Conservation (phyloP, 768 basidiomycete genomes). For the Panellus pusillus region DNA sequence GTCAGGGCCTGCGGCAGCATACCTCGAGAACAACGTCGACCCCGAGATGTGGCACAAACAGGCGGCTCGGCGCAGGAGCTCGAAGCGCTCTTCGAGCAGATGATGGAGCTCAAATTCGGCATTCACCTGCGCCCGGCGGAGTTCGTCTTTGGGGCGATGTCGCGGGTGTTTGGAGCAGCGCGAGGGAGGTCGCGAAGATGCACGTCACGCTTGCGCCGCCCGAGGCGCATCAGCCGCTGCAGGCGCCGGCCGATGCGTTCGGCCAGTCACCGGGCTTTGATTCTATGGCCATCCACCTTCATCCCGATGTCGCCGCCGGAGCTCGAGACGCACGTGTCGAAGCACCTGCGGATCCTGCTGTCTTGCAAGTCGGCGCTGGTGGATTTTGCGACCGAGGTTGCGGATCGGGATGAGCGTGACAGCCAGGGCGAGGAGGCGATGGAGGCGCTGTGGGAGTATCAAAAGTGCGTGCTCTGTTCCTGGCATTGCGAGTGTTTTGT, state of each 20-base stretch:
- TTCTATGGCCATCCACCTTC: constrained; percentile 45
- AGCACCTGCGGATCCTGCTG: constrained; percentile 45
- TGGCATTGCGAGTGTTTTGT: neutral
- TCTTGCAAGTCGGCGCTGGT: constrained; percentile 42
- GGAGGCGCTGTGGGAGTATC: constrained; percentile 41
- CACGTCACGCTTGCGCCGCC: constrained; percentile 61
- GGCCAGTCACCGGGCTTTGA: constrained; percentile 47
- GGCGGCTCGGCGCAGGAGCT: constrained; percentile 43
- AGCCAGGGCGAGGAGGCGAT: constrained; percentile 27
- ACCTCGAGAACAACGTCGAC: neutral
- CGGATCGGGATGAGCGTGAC: constrained; percentile 20
- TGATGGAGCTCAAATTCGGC: constrained; percentile 53
- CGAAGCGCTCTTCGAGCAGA: constrained; percentile 58
- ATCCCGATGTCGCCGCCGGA: constrained; percentile 41
- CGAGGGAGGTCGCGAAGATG: constrained; percentile 44
- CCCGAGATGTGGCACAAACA: constrained; percentile 41
- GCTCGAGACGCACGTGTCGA: constrained; percentile 50
- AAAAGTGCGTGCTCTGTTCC: constrained; percentile 28
- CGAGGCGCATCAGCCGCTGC: constrained; percentile 8
- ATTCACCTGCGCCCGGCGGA: constrained; percentile 54
- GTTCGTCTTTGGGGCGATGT: constrained; percentile 46
- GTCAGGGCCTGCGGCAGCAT: neutral
- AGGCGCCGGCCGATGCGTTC: constrained; percentile 15
- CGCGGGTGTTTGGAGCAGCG: constrained; percentile 45
- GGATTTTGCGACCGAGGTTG: constrained; percentile 37